Conservation (phyloP, 345 rosid species). For the Microcos paniculata region DNA sequence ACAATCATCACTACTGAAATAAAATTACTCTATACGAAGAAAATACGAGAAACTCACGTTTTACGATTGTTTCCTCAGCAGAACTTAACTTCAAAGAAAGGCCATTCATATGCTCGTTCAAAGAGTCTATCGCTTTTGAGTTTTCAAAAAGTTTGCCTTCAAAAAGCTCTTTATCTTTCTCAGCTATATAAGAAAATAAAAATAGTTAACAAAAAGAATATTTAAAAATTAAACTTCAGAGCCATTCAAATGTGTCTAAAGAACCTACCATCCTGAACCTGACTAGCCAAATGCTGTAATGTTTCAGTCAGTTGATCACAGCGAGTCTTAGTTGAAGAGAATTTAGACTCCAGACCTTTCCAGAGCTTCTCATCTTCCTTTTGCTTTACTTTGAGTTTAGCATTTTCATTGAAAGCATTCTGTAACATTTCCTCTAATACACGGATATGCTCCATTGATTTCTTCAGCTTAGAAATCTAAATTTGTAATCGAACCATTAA, state of each 20-base stretch:
- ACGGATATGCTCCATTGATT: slow-evolving; percentile 56
- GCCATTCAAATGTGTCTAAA: slow-evolving; percentile 7
- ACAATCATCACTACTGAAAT: slow-evolving; percentile 3
- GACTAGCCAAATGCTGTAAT: slow-evolving; percentile 69
- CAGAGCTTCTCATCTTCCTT: slow-evolving; percentile 93
- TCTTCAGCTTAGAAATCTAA: slow-evolving; percentile 82
- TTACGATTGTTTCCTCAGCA: slow-evolving; percentile 49
- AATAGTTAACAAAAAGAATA: slow-evolving; percentile 14
- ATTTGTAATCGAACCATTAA: slow-evolving; percentile 14
- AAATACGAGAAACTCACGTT: slow-evolving; percentile 43
- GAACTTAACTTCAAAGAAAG: slow-evolving; percentile 48
- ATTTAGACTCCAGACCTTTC: slow-evolving; percentile 86
- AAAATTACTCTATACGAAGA: background rate
- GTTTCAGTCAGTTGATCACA: slow-evolving; percentile 88
- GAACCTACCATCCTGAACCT: slow-evolving; percentile 73
- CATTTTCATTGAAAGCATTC: slow-evolving; percentile 84
- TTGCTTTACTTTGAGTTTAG: slow-evolving; percentile 82
- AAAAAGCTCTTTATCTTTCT: slow-evolving; percentile 48
- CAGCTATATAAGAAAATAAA: slow-evolving; percentile 54
- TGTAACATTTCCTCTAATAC: slow-evolving; percentile 81
- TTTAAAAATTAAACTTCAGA: background rate
- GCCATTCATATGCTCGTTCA: slow-evolving; percentile 45
- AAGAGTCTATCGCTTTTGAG: slow-evolving; percentile 40
- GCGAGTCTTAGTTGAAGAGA: slow-evolving; percentile 76
- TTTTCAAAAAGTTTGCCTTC: slow-evolving; percentile 43